Base-by-base conservation (phyloP, 2,329 filamentous ascomycete species). In the Epichloe scottii region DNA sequence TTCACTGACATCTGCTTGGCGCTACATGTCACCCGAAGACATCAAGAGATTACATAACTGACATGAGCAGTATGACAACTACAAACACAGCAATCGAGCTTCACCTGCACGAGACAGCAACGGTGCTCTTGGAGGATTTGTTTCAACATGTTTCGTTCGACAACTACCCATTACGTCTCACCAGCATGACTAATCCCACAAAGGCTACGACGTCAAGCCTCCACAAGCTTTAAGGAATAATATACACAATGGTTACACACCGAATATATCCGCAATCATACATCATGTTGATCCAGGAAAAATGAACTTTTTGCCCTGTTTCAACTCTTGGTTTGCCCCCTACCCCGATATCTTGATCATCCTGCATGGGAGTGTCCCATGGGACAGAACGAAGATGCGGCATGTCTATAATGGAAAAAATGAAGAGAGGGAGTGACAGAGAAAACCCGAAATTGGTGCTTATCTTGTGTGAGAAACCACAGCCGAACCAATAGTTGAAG, bases 231-330 rank as follows among this genome's bases (percentile, higher is more conserved):
- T 4, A 19, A 17, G 21, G 19, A 33, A 40, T 48, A 42, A 49
- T 49, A 35, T 40, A 49, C 47, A 48, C 14, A 37, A 17, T 35
- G 47, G 19, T 49, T 48, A 33, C 39, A 34, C 39, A 49, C 39
- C 17, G 19, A 6, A 42, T 4, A 42, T 21, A 42, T 37, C 47
- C 42, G 47, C 39, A 34, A 49, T 49, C 47, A 49, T 49, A 49
- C 39, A 49, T 49, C 26, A 35, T 49, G 39, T 35, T 34, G 37
- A 34, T 48, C 14, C 47, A 43, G 17, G 39, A 45, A n/a, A 37
- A 43, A 8, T 12, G 8, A 42, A 11, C 11, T 4, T 12, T 17
- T 23, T 12, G 3, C 15, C 47, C 39, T 35, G 39, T 12, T 21
- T n/a, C 30, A 42, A 26, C 14, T 43, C 30, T 37, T 43, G 33